A percentile compares a stretch with the other conserved stretches of the same genome.
phyloP scores from a whole-genome alignment of 179 eudicot genomes.

The Silene coronaria region DNA sequence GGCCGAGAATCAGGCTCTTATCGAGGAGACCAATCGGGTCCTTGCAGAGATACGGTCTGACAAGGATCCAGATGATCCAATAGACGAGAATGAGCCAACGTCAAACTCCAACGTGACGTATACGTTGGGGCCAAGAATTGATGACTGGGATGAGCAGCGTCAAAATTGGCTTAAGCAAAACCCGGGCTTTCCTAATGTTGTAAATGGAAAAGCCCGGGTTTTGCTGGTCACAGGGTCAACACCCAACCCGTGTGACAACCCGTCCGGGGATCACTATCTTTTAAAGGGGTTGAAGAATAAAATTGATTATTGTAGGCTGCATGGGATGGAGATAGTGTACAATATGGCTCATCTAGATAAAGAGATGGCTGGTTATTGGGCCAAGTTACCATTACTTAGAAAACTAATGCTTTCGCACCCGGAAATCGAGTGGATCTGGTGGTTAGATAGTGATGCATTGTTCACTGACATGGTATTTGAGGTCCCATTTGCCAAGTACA shows the following conservation, averaged over 20 bases:
- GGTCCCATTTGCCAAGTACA: constrained; percentile 48
- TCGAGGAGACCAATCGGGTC: constrained; percentile 61
- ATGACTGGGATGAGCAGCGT: constrained; percentile 55
- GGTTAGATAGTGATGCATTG: constrained; percentile 92
- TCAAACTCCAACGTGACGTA: constrained; percentile 37
- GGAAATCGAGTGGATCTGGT: constrained; percentile 90
- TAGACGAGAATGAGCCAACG: constrained; percentile 9
- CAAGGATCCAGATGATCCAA: constrained; percentile 43
- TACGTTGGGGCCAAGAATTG: constrained; percentile 54
- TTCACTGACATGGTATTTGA: constrained; percentile 83
- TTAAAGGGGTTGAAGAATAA: constrained; percentile 70
- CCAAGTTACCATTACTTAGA: constrained; percentile 67
- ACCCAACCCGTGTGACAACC: constrained; percentile 71
- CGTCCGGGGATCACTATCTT: constrained; percentile 77
- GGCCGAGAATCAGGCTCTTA: constrained; percentile 35
- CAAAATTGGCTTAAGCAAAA: constrained; percentile 48
- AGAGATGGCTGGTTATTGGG: constrained; percentile 76
- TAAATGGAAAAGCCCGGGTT: constrained; percentile 49
- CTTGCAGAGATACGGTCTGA: constrained; percentile 64
- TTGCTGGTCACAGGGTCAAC: constrained; percentile 77
- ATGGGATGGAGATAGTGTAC: constrained; percentile 73
- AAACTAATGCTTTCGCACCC: constrained; percentile 80
- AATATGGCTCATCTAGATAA: constrained; percentile 78
- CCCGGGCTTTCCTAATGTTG: constrained; percentile 47
- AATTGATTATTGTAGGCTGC: constrained; percentile 80